These are phyloP conservation scores for Solanum clarkiae DNA, from an alignment of 257 asterid species.

Conservation along the genomic window DNA sequence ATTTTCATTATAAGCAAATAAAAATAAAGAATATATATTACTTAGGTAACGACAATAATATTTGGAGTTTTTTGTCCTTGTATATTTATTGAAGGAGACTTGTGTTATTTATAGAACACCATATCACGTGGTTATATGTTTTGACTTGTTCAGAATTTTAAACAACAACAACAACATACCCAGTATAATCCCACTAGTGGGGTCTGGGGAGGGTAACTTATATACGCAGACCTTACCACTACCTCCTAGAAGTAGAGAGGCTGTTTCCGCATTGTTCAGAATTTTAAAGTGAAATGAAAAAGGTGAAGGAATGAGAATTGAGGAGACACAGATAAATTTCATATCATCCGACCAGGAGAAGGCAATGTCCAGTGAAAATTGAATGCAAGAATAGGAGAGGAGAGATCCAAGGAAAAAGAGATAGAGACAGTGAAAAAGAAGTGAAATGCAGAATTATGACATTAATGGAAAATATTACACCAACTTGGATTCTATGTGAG, in stretches of 20 bases:
- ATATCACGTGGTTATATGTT: neutral
- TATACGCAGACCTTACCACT: too few species aligned
- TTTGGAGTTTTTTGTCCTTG: neutral
- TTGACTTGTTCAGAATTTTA: neutral
- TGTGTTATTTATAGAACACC: neutral
- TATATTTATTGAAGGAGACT: neutral
- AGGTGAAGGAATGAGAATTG: too few species aligned
- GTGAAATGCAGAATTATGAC: slow-evolving; percentile 10
- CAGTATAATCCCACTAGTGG: too few species aligned
- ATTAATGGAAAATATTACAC: slow-evolving; percentile 35
- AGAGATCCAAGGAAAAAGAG: neutral
- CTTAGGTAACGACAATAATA: neutral
- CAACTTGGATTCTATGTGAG: slow-evolving; percentile 14
- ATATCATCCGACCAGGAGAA: neutral
- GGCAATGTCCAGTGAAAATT: too few species aligned
- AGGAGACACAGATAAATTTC: too few species aligned
- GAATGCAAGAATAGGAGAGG: too few species aligned
- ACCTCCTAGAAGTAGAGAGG: too few species aligned
- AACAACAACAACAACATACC: too few species aligned
- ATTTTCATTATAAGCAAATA: too few species aligned
- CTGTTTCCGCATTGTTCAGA: too few species aligned
- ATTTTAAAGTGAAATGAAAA: neutral
- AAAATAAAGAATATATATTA: too few species aligned
- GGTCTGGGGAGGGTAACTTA: too few species aligned
- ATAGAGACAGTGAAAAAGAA: neutral